Evolutionary conservation across 2,329 filamentous ascomycete species (phyloP), one percentile per base, ranked within the genome.

Genomic region (Epichloe scottii): DNA sequence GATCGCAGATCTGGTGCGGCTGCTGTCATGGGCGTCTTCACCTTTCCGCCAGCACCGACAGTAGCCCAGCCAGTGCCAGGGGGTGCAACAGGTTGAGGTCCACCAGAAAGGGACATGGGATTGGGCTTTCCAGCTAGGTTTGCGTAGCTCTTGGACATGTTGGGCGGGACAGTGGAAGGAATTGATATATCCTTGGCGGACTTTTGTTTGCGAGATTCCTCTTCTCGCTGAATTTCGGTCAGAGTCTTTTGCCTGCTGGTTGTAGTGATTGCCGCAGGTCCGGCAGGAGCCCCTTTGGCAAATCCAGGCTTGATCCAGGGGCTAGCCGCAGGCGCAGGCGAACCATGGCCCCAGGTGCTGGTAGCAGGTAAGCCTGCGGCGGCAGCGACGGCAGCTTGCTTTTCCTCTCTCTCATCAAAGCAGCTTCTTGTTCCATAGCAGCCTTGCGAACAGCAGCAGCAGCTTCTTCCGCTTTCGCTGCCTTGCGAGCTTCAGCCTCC

Each of bases 151-250:
- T 97, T 97, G 39, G 87, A 85, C 10, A 74, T 66, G 41, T 74
- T 67, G 17, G 72, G 65, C 21, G 75, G 69, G 11, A 73, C 66
- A 26, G 67, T 71, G 23, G 72, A 67, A 58, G 80, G 78, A 4
- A 68, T 66, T 3, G 75, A 68, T 6, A 66, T 59, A 46, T 79
- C 73, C 57, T 69, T 73, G 2, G 81, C 78, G 1, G 26, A 30
- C 65, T 85, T 88, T 60, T 85, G 83, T 76, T 98, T 98, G 57
- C 64, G 64, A 21, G 59, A 56, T 64, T 97, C 93, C 63, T 98
- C 93, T 69, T 98, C 93, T 56, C 90, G 90, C 66, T 97, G 93
- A 53, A 98, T 97, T 58, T 97, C 91, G 23, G 89, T 88, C 43
- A 97, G 75, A 0, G 89, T 95, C 78, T 96, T 96, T 74, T 94